Evolutionary conservation across 163 green algal species (phyloP).

Genomic region (Chlamydomonas reinhardtii): DNA sequence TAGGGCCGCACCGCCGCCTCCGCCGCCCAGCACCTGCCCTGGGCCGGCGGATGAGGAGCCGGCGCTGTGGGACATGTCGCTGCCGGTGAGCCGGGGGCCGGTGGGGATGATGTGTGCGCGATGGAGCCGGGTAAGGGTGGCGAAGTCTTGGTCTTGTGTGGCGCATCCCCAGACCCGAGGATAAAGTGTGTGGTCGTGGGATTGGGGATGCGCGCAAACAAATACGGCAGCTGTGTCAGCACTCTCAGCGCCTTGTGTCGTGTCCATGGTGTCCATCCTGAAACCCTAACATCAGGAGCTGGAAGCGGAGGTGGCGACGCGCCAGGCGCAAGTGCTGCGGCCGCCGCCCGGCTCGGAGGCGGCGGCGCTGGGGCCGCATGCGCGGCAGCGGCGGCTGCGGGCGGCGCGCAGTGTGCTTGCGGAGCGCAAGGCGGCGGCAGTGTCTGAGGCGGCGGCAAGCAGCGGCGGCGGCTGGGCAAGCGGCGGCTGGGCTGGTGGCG

Average conservation of each 20-base stretch:
- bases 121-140: background rate
- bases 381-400: background rate
- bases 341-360: background rate
- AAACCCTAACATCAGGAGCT: no score
- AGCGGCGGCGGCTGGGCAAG: no score
- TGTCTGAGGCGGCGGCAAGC: no score
- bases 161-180: no score
- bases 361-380: background rate
- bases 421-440: background rate
- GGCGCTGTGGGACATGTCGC: background rate
- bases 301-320: background rate
- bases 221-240: no score
- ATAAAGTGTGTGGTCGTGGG: no score
- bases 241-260: no score
- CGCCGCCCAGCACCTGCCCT: slow-evolving; percentile 11
- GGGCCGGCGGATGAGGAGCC: slow-evolving; percentile 15
- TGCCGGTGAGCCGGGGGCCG: background rate
- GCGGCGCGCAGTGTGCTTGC: background rate
- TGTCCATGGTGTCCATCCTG: no score
- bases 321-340: background rate
- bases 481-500: no score
- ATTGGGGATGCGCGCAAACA: no score
- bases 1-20: background rate
- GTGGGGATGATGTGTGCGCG: background rate
- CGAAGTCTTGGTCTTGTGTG: no score